Percentiles rank a stretch among this genome's conserved stretches.
These are phyloP conservation scores for Fragilaria radians DNA, from an alignment of 108 stramenopile genomes.

Conservation along the genomic window DNA sequence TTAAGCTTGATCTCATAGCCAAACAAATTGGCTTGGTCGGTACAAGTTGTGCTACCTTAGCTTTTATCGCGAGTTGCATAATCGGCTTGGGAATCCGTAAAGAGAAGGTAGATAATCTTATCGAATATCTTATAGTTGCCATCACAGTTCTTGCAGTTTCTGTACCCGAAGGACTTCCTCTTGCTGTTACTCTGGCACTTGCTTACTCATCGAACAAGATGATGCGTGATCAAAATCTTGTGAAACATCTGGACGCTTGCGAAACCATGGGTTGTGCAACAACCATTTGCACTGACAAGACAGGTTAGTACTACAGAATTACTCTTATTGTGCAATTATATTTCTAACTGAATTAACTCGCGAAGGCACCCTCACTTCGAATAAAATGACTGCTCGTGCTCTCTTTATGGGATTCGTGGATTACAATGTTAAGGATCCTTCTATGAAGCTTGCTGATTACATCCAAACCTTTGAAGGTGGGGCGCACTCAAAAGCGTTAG, in stretches of 20 bases:
- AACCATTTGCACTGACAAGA: slow-evolving; percentile 98
- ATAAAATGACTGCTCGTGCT: slow-evolving; percentile 89
- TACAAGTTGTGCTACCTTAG: slow-evolving; percentile 55
- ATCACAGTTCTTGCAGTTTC: slow-evolving; percentile 94
- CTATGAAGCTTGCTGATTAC: slow-evolving; percentile 39
- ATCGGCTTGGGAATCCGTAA: slow-evolving; percentile 61
- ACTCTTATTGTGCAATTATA: background rate
- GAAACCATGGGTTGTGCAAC: slow-evolving; percentile 99
- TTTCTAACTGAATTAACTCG: background rate
- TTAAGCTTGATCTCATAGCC: slow-evolving; percentile 81
- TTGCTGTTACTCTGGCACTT: slow-evolving; percentile 93
- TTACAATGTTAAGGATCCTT: slow-evolving; percentile 48
- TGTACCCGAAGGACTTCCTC: slow-evolving; percentile 97
- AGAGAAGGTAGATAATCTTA: slow-evolving; percentile 26
- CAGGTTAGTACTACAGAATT: slow-evolving; percentile 30
- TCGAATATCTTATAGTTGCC: slow-evolving; percentile 70
- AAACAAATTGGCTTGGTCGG: slow-evolving; percentile 84
- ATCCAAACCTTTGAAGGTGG: slow-evolving; percentile 27
- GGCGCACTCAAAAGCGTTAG: slow-evolving; percentile 20
- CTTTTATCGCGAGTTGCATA: slow-evolving; percentile 73
- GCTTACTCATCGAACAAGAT: slow-evolving; percentile 91
- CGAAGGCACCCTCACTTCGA: slow-evolving; percentile 89
- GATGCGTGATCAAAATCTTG: slow-evolving; percentile 93
- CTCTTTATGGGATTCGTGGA: slow-evolving; percentile 39
- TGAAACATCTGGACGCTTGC: slow-evolving; percentile 94